phyloP scores from a whole-genome alignment of 768 basidiomycete species.

The Phlebiopsis flavidoalba region DNA sequence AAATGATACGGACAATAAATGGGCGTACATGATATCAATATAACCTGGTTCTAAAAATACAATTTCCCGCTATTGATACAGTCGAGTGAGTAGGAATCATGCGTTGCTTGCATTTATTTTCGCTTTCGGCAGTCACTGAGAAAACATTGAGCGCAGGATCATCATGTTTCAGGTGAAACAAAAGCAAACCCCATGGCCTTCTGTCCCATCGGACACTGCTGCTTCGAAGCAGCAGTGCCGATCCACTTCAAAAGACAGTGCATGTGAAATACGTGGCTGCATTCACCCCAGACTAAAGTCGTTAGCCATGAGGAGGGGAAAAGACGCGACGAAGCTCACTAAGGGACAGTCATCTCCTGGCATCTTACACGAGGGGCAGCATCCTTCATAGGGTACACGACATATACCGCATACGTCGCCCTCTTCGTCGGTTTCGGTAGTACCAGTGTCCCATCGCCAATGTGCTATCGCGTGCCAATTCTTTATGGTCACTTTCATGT shows the following conservation, averaged over 20 bases:
- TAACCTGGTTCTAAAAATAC: neutral
- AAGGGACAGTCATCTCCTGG: slow-evolving; percentile 95
- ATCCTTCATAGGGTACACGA: slow-evolving; percentile 87
- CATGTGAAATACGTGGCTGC: slow-evolving; percentile 97
- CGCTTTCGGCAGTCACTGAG: slow-evolving; percentile 50
- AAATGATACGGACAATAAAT: no score
- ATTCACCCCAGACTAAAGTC: slow-evolving; percentile 89
- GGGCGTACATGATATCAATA: no score
- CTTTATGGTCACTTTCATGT: slow-evolving; percentile 81
- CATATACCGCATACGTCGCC: slow-evolving; percentile 84
- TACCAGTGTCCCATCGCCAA: slow-evolving; percentile 77
- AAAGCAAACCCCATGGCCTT: slow-evolving; percentile 79
- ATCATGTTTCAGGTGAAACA: neutral
- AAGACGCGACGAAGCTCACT: slow-evolving; percentile 44
- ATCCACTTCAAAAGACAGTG: slow-evolving; percentile 98
- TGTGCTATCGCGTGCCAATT: slow-evolving; percentile 85
- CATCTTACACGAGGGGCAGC: slow-evolving; percentile 93
- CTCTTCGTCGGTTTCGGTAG: slow-evolving; percentile 55
- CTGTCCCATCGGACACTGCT: slow-evolving; percentile 99
- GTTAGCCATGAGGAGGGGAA: neutral
- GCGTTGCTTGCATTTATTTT: slow-evolving; percentile 27
- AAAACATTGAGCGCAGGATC: neutral
- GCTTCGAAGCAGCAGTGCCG: slow-evolving; percentile 81
- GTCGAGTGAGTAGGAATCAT: neutral
- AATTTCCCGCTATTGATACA: neutral